Conservation (phyloP, 2,329 filamentous ascomycete species). For the Exutisphaerella laricina region DNA sequence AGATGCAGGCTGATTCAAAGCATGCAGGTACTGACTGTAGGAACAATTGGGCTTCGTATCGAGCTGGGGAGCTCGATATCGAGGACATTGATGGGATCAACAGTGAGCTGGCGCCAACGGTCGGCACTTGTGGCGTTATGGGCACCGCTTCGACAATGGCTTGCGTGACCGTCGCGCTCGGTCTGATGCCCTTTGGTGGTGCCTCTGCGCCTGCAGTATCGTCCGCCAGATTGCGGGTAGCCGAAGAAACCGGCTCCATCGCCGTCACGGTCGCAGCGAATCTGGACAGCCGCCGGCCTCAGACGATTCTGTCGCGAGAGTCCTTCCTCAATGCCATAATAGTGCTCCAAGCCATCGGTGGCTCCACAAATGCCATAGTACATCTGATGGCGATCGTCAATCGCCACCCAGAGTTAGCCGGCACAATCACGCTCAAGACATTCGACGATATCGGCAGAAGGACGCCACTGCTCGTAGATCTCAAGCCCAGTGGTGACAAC, state of each 20-base stretch:
- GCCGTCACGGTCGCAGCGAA: constrained; percentile 41
- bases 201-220: constrained; percentile 52
- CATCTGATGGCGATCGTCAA: constrained; percentile 45
- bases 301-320: constrained; percentile 42
- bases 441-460: constrained; percentile 46
- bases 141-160: constrained; percentile 55
- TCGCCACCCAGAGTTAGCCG: constrained; percentile 45
- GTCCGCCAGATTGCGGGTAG: constrained; percentile 47
- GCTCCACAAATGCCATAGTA: constrained; percentile 41
- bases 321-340: constrained; percentile 46
- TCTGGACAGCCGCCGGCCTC: constrained; percentile 37
- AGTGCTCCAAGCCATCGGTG: constrained; percentile 42
- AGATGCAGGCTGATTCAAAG: background rate
- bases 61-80: constrained; percentile 61
- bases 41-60: constrained; percentile 65
- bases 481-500: constrained; percentile 51
- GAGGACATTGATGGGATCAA: constrained; percentile 67
- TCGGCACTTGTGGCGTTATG: constrained; percentile 54
- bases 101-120: constrained; percentile 66
- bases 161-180: constrained; percentile 48
- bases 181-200: constrained; percentile 49
- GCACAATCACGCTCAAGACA: constrained; percentile 42
- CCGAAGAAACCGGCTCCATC: constrained; percentile 49
- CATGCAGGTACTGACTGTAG: constrained; percentile 61
- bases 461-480: constrained; percentile 45